A percentile compares a stretch with the other conserved stretches of the same genome.
These are phyloP conservation scores for Lophiostoma macrostomum DNA, from an alignment of 495 filamentous ascomycete genomes.

Conservation along the genomic window DNA sequence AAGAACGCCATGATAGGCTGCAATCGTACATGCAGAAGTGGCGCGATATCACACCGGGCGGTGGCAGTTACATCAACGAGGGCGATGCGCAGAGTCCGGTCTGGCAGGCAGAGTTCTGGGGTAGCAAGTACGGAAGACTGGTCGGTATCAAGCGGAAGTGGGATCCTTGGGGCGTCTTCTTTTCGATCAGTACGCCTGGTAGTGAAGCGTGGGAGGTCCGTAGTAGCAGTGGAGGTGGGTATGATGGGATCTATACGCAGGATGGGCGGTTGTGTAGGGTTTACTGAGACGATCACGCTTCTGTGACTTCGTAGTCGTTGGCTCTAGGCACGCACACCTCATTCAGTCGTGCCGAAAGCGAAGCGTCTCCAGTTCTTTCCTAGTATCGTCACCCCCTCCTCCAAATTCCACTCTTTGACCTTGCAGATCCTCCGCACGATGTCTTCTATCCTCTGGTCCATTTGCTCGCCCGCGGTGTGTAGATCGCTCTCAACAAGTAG, in stretches of 20 bases:
- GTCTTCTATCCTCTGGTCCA: slow-evolving; percentile 76
- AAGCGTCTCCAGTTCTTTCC: slow-evolving; percentile 78
- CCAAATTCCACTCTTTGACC: slow-evolving; percentile 73
- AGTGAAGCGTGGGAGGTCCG: slow-evolving; percentile 42
- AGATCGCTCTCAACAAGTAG: slow-evolving; percentile 88
- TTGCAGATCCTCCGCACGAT: slow-evolving; percentile 69
- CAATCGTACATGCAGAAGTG: slow-evolving; percentile 26
- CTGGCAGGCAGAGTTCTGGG: slow-evolving; percentile 27
- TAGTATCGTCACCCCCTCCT: slow-evolving; percentile 66
- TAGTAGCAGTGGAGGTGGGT: slow-evolving; percentile 34
- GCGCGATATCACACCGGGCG: slow-evolving; percentile 24
- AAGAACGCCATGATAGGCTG: slow-evolving; percentile 3
- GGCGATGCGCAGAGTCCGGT: slow-evolving; percentile 32
- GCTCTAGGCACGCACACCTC: too few relatives aligned
- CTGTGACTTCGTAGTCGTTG: too few relatives aligned
- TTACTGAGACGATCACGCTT: too few relatives aligned
- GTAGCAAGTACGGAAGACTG: slow-evolving; percentile 42
- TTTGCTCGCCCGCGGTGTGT: slow-evolving; percentile 75
- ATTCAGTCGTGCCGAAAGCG: too few relatives aligned
- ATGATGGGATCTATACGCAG: slow-evolving; percentile 14
- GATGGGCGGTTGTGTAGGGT: slow-evolving; percentile 28
- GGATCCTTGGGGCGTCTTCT: slow-evolving; percentile 54
- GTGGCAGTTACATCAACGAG: slow-evolving; percentile 32
- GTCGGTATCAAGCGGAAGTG: slow-evolving; percentile 50
- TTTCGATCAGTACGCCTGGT: slow-evolving; percentile 49